A percentile compares a stretch with the other conserved stretches of the same genome.
Conservation (phyloP, 2,329 filamentous ascomycete genomes). For the Paecilomyces sp. region DNA sequence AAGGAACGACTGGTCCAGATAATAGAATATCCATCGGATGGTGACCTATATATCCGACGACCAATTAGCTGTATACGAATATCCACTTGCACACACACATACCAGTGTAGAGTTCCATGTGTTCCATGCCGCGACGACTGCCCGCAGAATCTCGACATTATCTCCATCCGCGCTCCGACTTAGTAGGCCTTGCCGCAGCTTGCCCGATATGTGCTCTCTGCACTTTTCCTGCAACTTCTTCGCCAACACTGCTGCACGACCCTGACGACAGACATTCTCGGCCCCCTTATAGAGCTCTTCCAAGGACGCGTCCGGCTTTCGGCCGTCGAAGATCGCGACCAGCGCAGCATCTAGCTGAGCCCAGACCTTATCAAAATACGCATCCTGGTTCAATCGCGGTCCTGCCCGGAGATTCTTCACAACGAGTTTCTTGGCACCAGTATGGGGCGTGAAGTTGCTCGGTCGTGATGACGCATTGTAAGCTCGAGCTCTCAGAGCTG, state of each 20-base stretch:
- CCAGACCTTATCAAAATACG: conserved; percentile 73
- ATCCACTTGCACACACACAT: conserved; percentile 19
- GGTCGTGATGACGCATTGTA: conserved; percentile 28
- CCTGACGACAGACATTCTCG: conserved; percentile 82
- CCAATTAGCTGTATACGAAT: neutral
- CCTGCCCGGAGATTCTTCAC: conserved; percentile 80
- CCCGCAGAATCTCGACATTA: conserved; percentile 58
- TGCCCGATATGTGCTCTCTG: conserved; percentile 53
- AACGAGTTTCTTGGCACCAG: conserved; percentile 76
- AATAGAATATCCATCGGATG: conserved; percentile 86
- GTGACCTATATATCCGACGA: conserved; percentile 48
- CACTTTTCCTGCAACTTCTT: conserved; percentile 59
- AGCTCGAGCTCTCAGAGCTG: conserved; percentile 12
- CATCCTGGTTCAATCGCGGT: conserved; percentile 58
- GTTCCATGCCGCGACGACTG: conserved; percentile 60
- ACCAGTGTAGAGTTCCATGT: conserved; percentile 73
- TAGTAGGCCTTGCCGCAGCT: conserved; percentile 53
- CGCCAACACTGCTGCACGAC: conserved; percentile 62
- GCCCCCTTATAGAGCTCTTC: conserved; percentile 86
- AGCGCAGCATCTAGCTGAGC: conserved; percentile 67
- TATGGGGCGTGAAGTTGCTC: conserved; percentile 61
- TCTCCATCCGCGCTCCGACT: conserved; percentile 47
- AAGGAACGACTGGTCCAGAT: conserved; percentile 83
- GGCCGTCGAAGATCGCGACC: conserved; percentile 61
- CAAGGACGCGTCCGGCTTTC: conserved; percentile 61